Base-by-base conservation (phyloP, 352 stramenopile species). In the Pythium aquatile region DNA sequence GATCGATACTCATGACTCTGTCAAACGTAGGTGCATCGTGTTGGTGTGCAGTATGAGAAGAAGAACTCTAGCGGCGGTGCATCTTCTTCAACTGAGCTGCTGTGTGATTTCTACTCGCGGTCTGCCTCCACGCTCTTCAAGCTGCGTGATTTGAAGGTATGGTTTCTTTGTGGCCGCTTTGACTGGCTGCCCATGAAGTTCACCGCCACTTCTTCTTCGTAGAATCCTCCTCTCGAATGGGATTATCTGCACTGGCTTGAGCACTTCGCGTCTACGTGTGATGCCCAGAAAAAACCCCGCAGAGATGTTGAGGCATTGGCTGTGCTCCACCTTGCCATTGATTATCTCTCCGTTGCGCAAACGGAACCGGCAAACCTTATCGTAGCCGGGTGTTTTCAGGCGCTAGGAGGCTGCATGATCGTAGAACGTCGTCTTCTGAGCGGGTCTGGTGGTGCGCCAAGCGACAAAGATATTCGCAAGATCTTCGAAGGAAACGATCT, bases 1-100 rank as follows among this genome's bases (percentile, higher is more conserved):
- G 37, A 55, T 35, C 20, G 1, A 13, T 30, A 42, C 49, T 47
- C 5, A 47, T 5, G 20, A 8, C 30, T 14, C 24, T n/a, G 48
- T 4, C 1, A 42, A 60, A 37, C 24, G 26, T 60, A 90, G 78
- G 74, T 88, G 1, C 71, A 90, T 60, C 84, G 84, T 13, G 69
- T 83, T 57, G 84, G 81, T 26, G 72, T 87, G 29, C 84, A 90
- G 49, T 73, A 81, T 44, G 81, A 93, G 61, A 80, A 77, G 37
- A 69, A 69, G 39, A 2, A 51, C 9, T 30, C 44, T 30, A 28
- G 40, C 16, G 14, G 57, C 48, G 55, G 74, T 69, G 7, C 78
- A 70, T 37, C 63, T 68, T 76, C 30, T 63, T 79, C 24, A 46
- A 74, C 13, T 44, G 37, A 7, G 35, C 28, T 11, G 69, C 28